phyloP scores from a whole-genome alignment of 1,284 basidiomycete genomes.

The Tilletia walkeri region DNA sequence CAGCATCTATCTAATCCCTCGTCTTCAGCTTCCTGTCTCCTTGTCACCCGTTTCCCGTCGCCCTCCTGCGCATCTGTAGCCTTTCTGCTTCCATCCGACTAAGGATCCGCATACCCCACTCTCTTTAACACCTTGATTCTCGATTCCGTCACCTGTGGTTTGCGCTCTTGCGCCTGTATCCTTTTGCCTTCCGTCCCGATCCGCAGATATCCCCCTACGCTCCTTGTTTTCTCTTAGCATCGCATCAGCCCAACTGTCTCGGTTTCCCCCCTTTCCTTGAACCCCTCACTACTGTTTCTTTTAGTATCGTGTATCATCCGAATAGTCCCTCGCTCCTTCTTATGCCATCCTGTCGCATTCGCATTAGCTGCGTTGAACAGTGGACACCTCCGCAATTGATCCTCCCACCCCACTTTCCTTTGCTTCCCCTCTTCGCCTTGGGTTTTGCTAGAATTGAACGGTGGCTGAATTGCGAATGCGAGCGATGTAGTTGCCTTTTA shows the following conservation, averaged over 20 bases:
- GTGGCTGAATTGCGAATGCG: slow-evolving; percentile 6
- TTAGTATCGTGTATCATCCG: not conserved
- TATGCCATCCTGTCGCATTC: too few relatives aligned
- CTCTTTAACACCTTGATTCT: too few relatives aligned
- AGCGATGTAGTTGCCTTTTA: not conserved
- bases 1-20: not conserved
- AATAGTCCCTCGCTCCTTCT: not conserved
- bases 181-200: too few relatives aligned
- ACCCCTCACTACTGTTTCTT: not conserved
- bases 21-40: not conserved
- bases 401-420: not conserved
- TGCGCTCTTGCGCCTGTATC: too few relatives aligned
- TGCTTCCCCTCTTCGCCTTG: not conserved
- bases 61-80: not conserved
- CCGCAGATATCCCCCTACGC: too few relatives aligned
- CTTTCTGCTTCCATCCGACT: too few relatives aligned
- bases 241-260: not conserved
- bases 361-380: not conserved
- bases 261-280: not conserved
- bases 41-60: not conserved
- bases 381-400: not conserved
- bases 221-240: too few relatives aligned
- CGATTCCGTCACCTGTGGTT: too few relatives aligned
- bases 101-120: too few relatives aligned
- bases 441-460: not conserved